Percentiles rank a stretch among this genome's conserved stretches.
phyloP scores from a whole-genome alignment of 2,329 filamentous ascomycete genomes.

The Fusarium mexicanum region DNA sequence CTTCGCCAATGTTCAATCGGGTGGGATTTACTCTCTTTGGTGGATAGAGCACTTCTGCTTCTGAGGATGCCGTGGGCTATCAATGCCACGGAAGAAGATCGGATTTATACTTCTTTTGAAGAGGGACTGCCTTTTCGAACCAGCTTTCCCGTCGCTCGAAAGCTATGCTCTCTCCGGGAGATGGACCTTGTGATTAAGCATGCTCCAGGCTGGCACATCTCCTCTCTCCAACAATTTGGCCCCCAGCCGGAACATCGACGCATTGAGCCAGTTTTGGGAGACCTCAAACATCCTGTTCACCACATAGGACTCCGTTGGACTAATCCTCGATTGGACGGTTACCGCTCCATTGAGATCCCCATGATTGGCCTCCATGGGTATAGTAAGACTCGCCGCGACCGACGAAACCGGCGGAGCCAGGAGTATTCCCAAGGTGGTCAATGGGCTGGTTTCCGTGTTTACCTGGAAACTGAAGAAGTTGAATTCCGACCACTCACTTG shows the following conservation, averaged over 20 bases:
- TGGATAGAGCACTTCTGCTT: rapidly evolving
- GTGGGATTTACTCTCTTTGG: rapidly evolving
- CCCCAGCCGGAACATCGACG: background rate
- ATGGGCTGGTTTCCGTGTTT: background rate
- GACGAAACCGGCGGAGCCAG: background rate
- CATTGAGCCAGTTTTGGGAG: rapidly evolving
- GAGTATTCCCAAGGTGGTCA: background rate
- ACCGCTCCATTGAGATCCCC: rapidly evolving
- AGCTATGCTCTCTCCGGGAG: rapidly evolving
- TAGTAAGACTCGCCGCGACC: background rate
- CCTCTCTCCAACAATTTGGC: background rate
- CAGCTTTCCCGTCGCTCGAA: rapidly evolving
- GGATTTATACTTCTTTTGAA: background rate
- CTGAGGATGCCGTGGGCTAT: background rate
- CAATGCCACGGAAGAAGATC: background rate
- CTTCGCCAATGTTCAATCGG: background rate
- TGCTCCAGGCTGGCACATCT: background rate
- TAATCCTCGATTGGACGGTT: background rate
- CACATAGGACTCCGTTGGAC: background rate
- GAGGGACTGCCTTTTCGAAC: background rate
- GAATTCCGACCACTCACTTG: background rate
- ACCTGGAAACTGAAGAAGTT: background rate
- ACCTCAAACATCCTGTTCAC: rapidly evolving
- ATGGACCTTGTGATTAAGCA: background rate
- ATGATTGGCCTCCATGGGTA: background rate